Conservation (phyloP, 2,329 filamentous ascomycete genomes). For the Colletotrichum horii region DNA sequence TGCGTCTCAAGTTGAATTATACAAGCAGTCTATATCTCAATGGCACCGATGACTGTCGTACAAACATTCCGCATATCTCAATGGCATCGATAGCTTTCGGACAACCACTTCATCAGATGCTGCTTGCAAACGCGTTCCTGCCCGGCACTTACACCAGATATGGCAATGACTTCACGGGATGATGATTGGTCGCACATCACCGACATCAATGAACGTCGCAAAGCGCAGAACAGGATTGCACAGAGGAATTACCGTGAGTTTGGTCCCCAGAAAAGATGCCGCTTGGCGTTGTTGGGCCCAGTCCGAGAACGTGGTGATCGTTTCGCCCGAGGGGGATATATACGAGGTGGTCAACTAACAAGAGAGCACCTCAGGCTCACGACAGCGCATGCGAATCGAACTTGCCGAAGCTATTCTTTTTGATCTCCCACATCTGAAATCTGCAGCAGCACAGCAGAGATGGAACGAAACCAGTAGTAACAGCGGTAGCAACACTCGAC, state of each 20-base stretch:
- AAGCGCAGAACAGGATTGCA: conserved; percentile 1
- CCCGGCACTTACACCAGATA: background rate
- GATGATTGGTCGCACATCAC: conserved; percentile 39
- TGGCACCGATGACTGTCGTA: too few relatives aligned
- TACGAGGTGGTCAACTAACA: background rate
- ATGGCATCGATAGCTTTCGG: fast-evolving
- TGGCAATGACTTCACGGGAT: background rate
- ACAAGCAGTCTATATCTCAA: background rate
- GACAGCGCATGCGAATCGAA: background rate
- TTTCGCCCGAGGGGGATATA: background rate
- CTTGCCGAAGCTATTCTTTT: background rate
- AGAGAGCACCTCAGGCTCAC: background rate
- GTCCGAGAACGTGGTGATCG: background rate
- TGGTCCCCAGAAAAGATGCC: fast-evolving
- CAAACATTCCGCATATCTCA: too few relatives aligned
- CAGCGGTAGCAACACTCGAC: background rate
- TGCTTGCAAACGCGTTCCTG: background rate
- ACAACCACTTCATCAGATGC: background rate
- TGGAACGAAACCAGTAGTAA: background rate
- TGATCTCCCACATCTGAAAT: background rate
- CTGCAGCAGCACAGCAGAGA: background rate
- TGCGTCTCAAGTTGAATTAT: background rate
- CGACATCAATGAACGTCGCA: conserved; percentile 23
- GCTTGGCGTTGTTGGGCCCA: background rate
- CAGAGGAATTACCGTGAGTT: conserved; percentile 10